Evolutionary conservation across 2,329 filamentous ascomycete species (phyloP), one percentile per base, ranked within the genome.

Genomic region (Dothidotthia symphoricarpi): DNA sequence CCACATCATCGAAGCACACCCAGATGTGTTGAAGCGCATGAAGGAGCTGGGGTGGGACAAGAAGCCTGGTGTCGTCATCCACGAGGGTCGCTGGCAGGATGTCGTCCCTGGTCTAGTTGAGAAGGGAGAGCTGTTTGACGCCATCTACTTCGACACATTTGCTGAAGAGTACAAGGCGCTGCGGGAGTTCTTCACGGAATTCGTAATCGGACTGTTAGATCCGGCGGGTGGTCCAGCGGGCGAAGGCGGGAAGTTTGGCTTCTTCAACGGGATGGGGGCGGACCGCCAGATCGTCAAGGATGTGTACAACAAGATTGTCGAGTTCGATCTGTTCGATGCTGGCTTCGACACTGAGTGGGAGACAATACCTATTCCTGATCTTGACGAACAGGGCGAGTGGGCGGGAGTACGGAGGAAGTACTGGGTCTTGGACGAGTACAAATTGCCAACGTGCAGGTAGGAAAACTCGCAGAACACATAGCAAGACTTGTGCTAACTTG

Each of bases 141-240:
- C 66, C 9, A 73, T 98, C 52, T 98, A 97, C 72, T 97, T 96
- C 60, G 93, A 98, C 63, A 98, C 93, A 0, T 97, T 97, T 66
- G 93, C 89, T 6, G 93, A 98, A 69, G 87, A 93, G 48, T 98
- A 97, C 68, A 74, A 75, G 2, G 86, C 91, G 63, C 80, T 97
- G 17, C 84, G 85, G 31, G 75, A 82, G 43, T 96, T 97, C 71
- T 95, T 97, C 64, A 84, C 79, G 2, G 93, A 97, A 64, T 82
- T 85, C 53, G 83, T 97, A 9, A 87, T 93, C 22, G 84, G 81
- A 0, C 67, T 97, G 36, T 71, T 98, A 30, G 83, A 86, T 51
- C 73, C 76, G 17, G 60, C 68, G 8, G 70, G 70, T 26, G 63
- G 63, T 12, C 13, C 42, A 28, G 51, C 56, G 14, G 49, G 55